Evolutionary conservation across 2,329 filamentous ascomycete genomes (phyloP), one percentile per base, ranked within the genome.

Genomic region (Ambrosiella cleistominuta): DNA sequence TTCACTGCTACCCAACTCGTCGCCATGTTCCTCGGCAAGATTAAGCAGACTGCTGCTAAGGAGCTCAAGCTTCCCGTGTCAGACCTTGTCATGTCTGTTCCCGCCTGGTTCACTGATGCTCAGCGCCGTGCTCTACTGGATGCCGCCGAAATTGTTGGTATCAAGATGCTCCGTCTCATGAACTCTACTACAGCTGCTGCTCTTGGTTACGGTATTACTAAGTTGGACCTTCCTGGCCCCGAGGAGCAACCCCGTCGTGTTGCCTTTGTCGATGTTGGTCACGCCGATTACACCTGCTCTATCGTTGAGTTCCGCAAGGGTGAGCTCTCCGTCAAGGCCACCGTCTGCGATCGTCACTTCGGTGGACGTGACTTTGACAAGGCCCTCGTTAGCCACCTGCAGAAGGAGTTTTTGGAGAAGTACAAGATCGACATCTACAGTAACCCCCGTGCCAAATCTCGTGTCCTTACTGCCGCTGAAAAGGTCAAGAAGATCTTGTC

Each of bases 401-500:
- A 86, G 66, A 84, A 87, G 68, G 90, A 97, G 72, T 98, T 97
- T 80, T 88, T 93, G 75, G 87, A 88, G 72, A 96, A 95, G 73
- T 95, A 88, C 82, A 95, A 95, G 80, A 86, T 97, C 65, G 90
- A 97, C 70, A 91, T 98, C 74, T 81, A 83, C 71, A 83, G 81
- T 64, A 93, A 97, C 75, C 80, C 83, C 64, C 95, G 95, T 75
- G 93, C 91, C 60, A 81, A 85, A 71, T 82, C 90, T 64, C 88
- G 93, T 70, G 87, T 94, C 65, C 79, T 86, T 47, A 83, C 88
- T 62, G 89, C 87, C 59, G 89, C 90, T 58, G 93, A 98, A 79
- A 96, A 95, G 80, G 75, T 95, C 69, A 98, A 98, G 84, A 97
- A 97, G 82, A 84, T 97, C 58, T 77, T 98, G 59, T 97, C 91